Base-by-base conservation (phyloP, 202 grass and related monocot species). In the Panicum virgatum region DNA sequence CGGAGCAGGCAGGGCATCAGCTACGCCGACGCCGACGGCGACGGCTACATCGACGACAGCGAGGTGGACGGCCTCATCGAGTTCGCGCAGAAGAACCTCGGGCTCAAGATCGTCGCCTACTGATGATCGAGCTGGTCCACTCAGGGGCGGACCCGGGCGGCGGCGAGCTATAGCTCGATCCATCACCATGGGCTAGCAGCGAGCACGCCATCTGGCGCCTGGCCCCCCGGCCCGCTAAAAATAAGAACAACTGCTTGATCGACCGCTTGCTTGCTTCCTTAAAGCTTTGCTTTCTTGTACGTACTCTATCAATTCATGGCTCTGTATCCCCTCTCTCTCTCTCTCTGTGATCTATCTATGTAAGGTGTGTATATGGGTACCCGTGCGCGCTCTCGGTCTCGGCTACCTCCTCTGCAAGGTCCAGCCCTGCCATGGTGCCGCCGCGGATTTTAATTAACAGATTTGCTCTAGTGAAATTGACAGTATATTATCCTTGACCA, bases 61-160 rank as follows among this genome's bases (percentile, higher is more conserved):
- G 93, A 96, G 88, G 79, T 93, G 9, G 91, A 97, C 77, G 83
- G 90, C 44, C 86, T 97, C 58, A 88, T 97, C 30, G 94, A 93
- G 29, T 96, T 87, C 72, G 93, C 90, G 45, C 88, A 96, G 83
- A 90, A 20, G 78, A 91, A 61, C 72, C 81, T 96, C 30, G 93
- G 93, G 47, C 83, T 96, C 73, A 96, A 47, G 86, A 93, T 96
- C 76, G 88, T 96, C 73, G 80, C 93, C 63, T 96, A 93, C 75
- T 94, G 80, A n/a, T n/a, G n/a, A n/a, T n/a, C n/a, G n/a, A n/a
- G n/a, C n/a, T n/a, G n/a, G n/a, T n/a, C n/a, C n/a, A n/a, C n/a
- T n/a, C n/a, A n/a, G n/a, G n/a, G n/a, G n/a, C n/a, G n/a, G n/a
- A n/a, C n/a, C n/a, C n/a, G n/a, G n/a, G 30, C 30, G 30, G 30